Evolutionary conservation across 179 eudicot genomes (phyloP).

Genomic region (Spinacia oleracea): DNA sequence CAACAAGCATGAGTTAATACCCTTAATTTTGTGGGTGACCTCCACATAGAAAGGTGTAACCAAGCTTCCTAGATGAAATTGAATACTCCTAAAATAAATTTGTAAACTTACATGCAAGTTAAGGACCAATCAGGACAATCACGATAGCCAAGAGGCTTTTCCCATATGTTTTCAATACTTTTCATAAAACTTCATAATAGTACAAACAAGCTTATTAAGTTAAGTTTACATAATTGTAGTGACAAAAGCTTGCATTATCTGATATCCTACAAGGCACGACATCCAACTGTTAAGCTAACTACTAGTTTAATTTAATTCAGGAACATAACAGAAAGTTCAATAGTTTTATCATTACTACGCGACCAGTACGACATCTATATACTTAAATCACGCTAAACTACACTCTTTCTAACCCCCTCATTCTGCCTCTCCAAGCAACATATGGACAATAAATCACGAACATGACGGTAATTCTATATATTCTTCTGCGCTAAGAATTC

Average conservation of each 20-base stretch:
- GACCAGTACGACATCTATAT: too few relatives aligned
- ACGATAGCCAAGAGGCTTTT: not conserved
- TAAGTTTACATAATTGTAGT: not conserved
- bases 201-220: not conserved
- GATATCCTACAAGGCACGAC: conserved; percentile 15
- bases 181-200: conserved; percentile 1
- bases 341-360: too few relatives aligned
- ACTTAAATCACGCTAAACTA: not conserved
- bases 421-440: too few relatives aligned
- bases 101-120: too few relatives aligned
- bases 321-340: conserved; percentile 5
- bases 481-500: too few relatives aligned
- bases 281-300: conserved; percentile 4
- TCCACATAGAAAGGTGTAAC: not conserved
- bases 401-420: not conserved
- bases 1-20: not conserved
- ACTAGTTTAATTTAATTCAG: not conserved
- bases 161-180: not conserved
- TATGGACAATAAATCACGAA: too few relatives aligned
- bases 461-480: too few relatives aligned
- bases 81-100: too few relatives aligned
- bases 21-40: not conserved
- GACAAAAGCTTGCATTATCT: conserved; percentile 15
- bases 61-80: not conserved
- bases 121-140: not conserved